Evolutionary conservation across 768 basidiomycete genomes (phyloP), one percentile per base, ranked within the genome.

Genomic region (Suillus fuscotomentosus): DNA sequence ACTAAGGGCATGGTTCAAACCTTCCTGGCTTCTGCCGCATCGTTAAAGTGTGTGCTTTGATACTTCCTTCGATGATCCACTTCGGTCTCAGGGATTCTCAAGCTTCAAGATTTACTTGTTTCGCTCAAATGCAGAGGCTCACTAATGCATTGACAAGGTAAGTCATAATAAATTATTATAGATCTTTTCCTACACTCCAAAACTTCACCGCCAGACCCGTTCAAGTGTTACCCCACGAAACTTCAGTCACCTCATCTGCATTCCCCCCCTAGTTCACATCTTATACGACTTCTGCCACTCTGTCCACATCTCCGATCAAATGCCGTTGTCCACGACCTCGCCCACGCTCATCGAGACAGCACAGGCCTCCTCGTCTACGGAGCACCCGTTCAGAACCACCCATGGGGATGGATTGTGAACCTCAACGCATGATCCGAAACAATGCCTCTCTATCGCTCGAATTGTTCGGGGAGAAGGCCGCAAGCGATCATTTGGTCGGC

Each of bases 381-480:
- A n/a, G 71, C 76, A 5, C 81, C 84, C 2, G 88, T 93, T 20
- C 79, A 85, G 63, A 91, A 92, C 74, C 84, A 86, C 39, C 90
- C 92, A 4, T 94, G 92, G 92, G 92, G 94, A 73, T 93, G 92
- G 91, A 85, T 88, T 7, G 92, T 94, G 74, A 86, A 89, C 71
- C 70, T 93, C 3, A 82, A 51, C 0, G 83, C 11, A 78, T 76
- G 51, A 78, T 90, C 50, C 88, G 83, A 72, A 94, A 94, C 70
- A 79, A 86, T 4, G 83, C 85, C 1, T 91, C 91, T 0, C 77
- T 94, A 24, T 84, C 92, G 5, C 81, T 94, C 3, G 91, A 93
- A 39, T 77, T 84, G 42, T 94, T 94, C 68, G 85, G 79, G 24
- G 86, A 88, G 2, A 84, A 81, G 4, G 75, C 84, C 61, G 91